These are phyloP conservation scores for Leccinum disarticulatum DNA, from an alignment of 768 basidiomycete genomes.

Conservation along the genomic window DNA sequence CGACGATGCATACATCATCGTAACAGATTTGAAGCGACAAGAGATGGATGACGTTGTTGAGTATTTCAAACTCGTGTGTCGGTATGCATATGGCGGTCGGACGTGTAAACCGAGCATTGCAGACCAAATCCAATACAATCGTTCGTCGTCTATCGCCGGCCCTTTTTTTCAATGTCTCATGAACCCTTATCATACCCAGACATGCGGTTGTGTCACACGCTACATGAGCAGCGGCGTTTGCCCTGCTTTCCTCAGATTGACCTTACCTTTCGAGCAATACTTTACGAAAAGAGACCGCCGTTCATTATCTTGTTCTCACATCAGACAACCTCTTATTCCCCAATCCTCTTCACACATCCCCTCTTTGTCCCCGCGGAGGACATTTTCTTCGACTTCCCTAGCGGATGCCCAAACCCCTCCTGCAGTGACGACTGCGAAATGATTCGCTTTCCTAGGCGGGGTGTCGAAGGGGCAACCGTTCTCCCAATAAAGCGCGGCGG, in stretches of 20 bases:
- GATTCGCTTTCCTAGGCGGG: slow-evolving; percentile 73
- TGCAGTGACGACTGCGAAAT: slow-evolving; percentile 83
- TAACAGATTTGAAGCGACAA: slow-evolving; percentile 74
- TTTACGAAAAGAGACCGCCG: slow-evolving; percentile 73
- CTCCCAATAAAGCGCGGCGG: slow-evolving; percentile 62
- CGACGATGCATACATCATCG: slow-evolving; percentile 77
- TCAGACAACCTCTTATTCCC: slow-evolving; percentile 78
- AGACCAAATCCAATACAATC: slow-evolving; percentile 66
- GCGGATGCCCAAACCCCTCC: slow-evolving; percentile 75
- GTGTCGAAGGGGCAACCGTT: slow-evolving; percentile 58
- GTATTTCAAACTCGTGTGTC: slow-evolving; percentile 75
- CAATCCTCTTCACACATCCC: slow-evolving; percentile 75
- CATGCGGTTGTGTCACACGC: slow-evolving; percentile 66
- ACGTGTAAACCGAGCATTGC: slow-evolving; percentile 64
- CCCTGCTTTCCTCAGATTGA: slow-evolving; percentile 85
- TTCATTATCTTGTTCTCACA: slow-evolving; percentile 79
- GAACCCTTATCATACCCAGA: slow-evolving; percentile 33
- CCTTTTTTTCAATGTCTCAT: slow-evolving; percentile 7
- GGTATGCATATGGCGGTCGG: slow-evolving; percentile 60
- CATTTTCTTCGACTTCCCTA: slow-evolving; percentile 76
- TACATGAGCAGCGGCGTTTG: slow-evolving; percentile 67
- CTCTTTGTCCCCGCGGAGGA: slow-evolving; percentile 70
- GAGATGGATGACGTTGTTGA: slow-evolving; percentile 82
- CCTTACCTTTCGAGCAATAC: slow-evolving; percentile 70
- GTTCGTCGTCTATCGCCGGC: slow-evolving; percentile 40